phyloP scores from a whole-genome alignment of 768 basidiomycete genomes.

The Suillus discolor region DNA sequence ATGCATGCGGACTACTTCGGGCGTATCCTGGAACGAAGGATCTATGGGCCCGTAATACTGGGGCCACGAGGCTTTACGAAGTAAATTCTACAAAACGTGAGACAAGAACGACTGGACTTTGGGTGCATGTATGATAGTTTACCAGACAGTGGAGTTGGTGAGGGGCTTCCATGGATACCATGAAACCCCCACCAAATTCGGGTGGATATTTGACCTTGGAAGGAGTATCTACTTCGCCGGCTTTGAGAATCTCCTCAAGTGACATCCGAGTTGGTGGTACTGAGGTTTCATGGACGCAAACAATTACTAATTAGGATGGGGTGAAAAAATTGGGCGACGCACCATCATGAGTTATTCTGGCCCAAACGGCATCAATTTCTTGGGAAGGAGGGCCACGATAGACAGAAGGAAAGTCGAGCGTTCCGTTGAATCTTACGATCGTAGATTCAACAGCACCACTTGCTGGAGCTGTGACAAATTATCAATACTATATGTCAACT shows the following conservation, averaged over 20 bases:
- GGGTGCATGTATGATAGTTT: not conserved
- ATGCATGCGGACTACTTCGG: slow-evolving; percentile 8
- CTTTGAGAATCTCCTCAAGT: slow-evolving; percentile 9
- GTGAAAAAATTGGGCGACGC: not conserved
- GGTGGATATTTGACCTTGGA: slow-evolving; percentile 12
- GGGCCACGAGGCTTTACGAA: slow-evolving; percentile 13
- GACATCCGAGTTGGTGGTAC: slow-evolving; percentile 12
- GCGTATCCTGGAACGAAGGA: slow-evolving; percentile 7
- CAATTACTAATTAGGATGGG: not conserved
- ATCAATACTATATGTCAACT: not conserved
- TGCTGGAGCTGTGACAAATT: slow-evolving; percentile 7
- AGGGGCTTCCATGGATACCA: slow-evolving; percentile 12
- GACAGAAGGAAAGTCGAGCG: slow-evolving; percentile 9
- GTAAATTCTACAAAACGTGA: slow-evolving; percentile 9
- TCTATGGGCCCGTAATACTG: slow-evolving; percentile 11
- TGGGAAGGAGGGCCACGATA: slow-evolving; percentile 2
- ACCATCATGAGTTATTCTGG: slow-evolving; percentile 2
- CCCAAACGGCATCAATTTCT: slow-evolving; percentile 13
- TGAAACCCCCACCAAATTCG: slow-evolving; percentile 14
- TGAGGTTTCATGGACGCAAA: not conserved
- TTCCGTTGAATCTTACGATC: slow-evolving; percentile 9
- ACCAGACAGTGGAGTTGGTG: slow-evolving; percentile 18
- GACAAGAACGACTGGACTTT: not conserved
- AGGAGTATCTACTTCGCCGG: slow-evolving; percentile 7
- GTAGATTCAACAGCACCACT: slow-evolving; percentile 12